Base-by-base conservation (phyloP, 768 basidiomycete species). In the Multifurca ochricompacta region DNA sequence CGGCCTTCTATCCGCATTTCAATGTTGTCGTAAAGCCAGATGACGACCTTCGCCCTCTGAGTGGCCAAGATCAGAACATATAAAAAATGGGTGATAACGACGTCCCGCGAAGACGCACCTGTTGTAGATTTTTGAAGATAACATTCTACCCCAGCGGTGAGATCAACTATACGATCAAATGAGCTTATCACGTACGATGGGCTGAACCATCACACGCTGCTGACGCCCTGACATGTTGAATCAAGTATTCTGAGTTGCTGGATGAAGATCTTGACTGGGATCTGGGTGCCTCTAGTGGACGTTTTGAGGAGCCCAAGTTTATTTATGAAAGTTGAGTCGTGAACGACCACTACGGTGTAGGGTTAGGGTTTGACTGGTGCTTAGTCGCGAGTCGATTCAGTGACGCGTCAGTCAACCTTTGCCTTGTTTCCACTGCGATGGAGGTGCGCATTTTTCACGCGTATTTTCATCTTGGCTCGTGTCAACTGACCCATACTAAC, bases 151-250 rank as follows among this genome's bases (percentile, higher is more conserved):
- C 35, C 21, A 39, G 32, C 44, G 47, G 37, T 55, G 34, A 9
- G 58, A 55, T 58, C 59, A 56, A 61, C 34, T n/a, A 7, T 25
- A 27, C 16, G 42, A 42, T 30, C 23, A 48, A 41, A 31, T 10
- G n/a, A 51, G 19, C 18, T 3, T 44, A 34, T 36, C 4, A 75
- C 90, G 64, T 71, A 95, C 94, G 84, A 96, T 96, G 83, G 93
- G 93, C 73, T 97, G 95, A 58, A 97, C 95, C 91, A 97, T 92
- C 78, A 97, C 94, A 68, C 92, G 88, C 68, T 92, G 87, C 68
- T 91, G 90, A 66, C 92, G 87, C 64, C 81, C 83, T 31, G 89
- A 91, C 93, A 97, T 97, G 69, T 65, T 82, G 72, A 53, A 54
- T 54, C 23, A 63, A 28, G 18, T 42, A 14, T 9, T 28, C 28